Conservation (phyloP, 2,329 filamentous ascomycete genomes). For the Diaporthe sp. region DNA sequence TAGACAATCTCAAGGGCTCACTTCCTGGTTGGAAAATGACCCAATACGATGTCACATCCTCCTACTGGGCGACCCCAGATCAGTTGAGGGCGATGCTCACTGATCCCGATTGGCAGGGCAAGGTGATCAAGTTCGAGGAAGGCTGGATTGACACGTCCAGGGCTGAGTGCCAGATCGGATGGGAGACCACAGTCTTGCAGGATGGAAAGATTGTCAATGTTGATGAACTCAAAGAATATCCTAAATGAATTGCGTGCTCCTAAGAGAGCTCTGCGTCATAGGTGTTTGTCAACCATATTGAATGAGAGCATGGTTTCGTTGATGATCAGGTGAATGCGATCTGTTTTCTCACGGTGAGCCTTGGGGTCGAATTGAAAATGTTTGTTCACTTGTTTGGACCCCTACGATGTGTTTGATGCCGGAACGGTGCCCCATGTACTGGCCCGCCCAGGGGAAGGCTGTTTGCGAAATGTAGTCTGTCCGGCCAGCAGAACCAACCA, state of each 20-base stretch:
- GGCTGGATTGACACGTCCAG: constrained; percentile 14
- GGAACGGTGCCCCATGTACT: no score
- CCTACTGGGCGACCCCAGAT: constrained; percentile 9
- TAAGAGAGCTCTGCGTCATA: background rate
- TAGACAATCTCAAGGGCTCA: background rate
- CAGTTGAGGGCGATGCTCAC: constrained; percentile 12
- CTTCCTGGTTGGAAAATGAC: constrained; percentile 18
- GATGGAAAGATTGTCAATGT: constrained; percentile 10
- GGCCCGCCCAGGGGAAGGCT: no score
- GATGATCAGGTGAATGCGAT: background rate
- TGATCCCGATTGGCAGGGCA: constrained; percentile 9
- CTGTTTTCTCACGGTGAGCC: background rate
- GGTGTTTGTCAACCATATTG: background rate
- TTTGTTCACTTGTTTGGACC: background rate
- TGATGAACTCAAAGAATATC: background rate
- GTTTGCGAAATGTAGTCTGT: no score
- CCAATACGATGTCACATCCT: background rate
- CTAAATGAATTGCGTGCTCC: background rate
- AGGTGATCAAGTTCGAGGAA: constrained; percentile 6
- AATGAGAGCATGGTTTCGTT: background rate
- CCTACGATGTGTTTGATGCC: no score
- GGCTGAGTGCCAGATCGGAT: constrained; percentile 6
- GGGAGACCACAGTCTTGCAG: background rate
- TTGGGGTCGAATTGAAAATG: background rate
- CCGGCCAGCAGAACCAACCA: no score